Conservation (phyloP, 805 yeast genomes). For the Kluyveromyces dobzhanskii region DNA sequence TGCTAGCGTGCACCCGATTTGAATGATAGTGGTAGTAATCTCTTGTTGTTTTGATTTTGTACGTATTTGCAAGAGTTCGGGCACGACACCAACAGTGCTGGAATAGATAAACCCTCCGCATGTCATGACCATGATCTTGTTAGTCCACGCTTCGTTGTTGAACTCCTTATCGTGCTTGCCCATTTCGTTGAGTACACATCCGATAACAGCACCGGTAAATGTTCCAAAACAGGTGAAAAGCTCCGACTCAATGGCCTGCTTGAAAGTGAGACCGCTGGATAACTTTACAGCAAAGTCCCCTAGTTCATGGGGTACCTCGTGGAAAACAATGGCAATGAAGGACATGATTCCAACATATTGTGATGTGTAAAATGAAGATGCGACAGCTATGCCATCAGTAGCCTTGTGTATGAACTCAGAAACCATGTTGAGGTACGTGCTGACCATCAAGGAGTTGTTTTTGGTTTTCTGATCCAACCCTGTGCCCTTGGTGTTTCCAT, state of each 20-base stretch:
- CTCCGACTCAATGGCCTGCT: constrained; percentile 61
- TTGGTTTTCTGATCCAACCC: constrained; percentile 28
- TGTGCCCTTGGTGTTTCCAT: background rate
- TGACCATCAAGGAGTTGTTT: constrained; percentile 27
- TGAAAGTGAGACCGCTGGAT: constrained; percentile 53
- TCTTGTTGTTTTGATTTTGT: constrained; percentile 32
- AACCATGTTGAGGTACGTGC: constrained; percentile 58
- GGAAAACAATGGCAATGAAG: constrained; percentile 61
- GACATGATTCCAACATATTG: constrained; percentile 58
- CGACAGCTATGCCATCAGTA: constrained; percentile 69
- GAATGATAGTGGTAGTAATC: constrained; percentile 34
- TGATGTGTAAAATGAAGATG: constrained; percentile 59
- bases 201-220: constrained; percentile 54
- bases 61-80: constrained; percentile 50
- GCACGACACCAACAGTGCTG: constrained; percentile 67
- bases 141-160: constrained; percentile 16
- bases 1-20: constrained; percentile 39
- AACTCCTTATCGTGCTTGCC: constrained; percentile 5
- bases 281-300: constrained; percentile 72
- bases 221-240: constrained; percentile 60
- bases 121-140: constrained; percentile 57
- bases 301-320: constrained; percentile 75
- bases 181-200: constrained; percentile 45
- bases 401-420: constrained; percentile 69
- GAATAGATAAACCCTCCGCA: constrained; percentile 73